Evolutionary conservation across 2,329 filamentous ascomycete genomes (phyloP).

Genomic region (Epichloe coenophiala): DNA sequence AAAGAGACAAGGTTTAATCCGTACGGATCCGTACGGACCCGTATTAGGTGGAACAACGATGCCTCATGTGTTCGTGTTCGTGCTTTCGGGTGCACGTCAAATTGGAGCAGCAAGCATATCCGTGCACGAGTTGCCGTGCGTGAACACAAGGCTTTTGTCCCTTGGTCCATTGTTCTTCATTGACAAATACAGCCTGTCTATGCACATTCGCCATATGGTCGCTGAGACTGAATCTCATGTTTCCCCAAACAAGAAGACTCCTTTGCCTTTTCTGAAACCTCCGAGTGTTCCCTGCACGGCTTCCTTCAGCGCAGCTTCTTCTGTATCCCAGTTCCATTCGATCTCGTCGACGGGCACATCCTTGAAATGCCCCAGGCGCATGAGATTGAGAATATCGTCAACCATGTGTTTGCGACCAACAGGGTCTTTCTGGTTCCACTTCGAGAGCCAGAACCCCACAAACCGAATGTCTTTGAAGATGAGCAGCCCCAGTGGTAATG

Average conservation of each 20-base stretch:
- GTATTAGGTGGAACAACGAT: too few relatives aligned
- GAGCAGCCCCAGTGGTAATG: conserved; percentile 66
- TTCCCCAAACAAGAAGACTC: conserved; percentile 68
- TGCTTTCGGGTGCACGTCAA: too few relatives aligned
- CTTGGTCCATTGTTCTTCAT: too few relatives aligned
- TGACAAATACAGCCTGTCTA: neutral
- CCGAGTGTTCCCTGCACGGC: conserved; percentile 73
- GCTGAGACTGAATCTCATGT: conserved; percentile 24
- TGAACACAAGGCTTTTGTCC: too few relatives aligned
- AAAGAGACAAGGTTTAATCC: too few relatives aligned
- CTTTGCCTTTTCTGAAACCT: conserved; percentile 79
- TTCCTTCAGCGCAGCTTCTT: conserved; percentile 50
- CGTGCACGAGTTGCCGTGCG: too few relatives aligned
- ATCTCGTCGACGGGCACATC: conserved; percentile 76
- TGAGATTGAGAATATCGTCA: conserved; percentile 69
- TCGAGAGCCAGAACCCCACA: conserved; percentile 88
- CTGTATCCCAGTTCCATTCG: conserved; percentile 71
- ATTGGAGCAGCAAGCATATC: too few relatives aligned
- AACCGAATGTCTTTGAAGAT: conserved; percentile 91
- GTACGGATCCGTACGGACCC: too few relatives aligned
- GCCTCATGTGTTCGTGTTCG: too few relatives aligned
- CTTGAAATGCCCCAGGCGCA: conserved; percentile 61
- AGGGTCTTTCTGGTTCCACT: conserved; percentile 68
- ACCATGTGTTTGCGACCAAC: conserved; percentile 66
- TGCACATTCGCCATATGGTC: neutral